Evolutionary conservation across 1,284 basidiomycete species (phyloP).

Genomic region (Anthracocystis walkeri): DNA sequence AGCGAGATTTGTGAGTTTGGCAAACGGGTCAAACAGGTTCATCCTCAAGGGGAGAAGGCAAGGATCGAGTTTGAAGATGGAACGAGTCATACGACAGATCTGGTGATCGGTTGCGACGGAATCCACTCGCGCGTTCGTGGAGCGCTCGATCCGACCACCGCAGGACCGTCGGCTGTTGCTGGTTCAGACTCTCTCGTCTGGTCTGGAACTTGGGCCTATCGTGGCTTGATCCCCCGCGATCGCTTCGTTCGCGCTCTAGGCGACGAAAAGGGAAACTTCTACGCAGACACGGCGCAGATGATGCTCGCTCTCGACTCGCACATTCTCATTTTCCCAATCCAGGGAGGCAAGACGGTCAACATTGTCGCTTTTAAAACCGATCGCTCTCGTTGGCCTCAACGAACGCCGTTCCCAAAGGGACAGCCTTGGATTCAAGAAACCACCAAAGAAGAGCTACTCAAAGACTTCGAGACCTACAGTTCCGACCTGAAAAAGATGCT

Average conservation of each 20-base stretch:
- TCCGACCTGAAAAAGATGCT: conserved; percentile 72
- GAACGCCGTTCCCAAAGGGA: conserved; percentile 45
- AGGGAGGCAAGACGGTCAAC: conserved; percentile 72
- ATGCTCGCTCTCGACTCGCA: conserved; percentile 71
- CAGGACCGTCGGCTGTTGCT: conserved; percentile 29
- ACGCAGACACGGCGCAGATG: conserved; percentile 47
- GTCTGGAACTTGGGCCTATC: conserved; percentile 59
- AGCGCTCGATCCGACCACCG: conserved; percentile 40
- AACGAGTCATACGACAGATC: conserved; percentile 43
- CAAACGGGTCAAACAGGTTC: conserved; percentile 33
- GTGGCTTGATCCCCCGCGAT: conserved; percentile 58
- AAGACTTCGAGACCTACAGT: conserved; percentile 74
- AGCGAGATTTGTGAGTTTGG: conserved; percentile 42
- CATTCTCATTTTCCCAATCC: conserved; percentile 75
- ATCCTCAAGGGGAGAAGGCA: conserved; percentile 12
- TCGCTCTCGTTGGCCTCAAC: conserved; percentile 70
- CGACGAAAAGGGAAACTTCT: conserved; percentile 44
- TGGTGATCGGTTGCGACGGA: conserved; percentile 67
- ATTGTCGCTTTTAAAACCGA: conserved; percentile 74
- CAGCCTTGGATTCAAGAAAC: conserved; percentile 73
- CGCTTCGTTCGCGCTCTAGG: conserved; percentile 51
- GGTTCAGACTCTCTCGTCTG: conserved; percentile 53
- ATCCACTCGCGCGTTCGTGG: conserved; percentile 62
- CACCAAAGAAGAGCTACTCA: conserved; percentile 72
- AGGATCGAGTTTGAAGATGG: conserved; percentile 45